Conservation (phyloP, 768 basidiomycete genomes). For the Pleurotus citrinopileatus region DNA sequence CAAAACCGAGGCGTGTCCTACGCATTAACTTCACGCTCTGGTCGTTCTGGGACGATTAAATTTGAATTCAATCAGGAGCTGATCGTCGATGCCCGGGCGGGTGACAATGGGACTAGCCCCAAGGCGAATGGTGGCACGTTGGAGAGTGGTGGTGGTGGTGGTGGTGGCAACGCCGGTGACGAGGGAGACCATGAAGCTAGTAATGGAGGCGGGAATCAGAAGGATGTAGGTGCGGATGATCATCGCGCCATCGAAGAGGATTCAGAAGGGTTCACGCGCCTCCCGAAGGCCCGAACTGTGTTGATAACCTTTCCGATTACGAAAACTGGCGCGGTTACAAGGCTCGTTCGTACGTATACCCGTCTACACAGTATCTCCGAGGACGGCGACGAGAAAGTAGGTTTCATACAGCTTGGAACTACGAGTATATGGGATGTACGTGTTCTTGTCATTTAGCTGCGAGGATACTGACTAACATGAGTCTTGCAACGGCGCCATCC, state of each 20-base stretch:
- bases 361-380: constrained; percentile 28
- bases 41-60: constrained; percentile 43
- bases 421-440: constrained; percentile 63
- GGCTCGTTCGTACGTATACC: constrained; percentile 44
- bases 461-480: neutral
- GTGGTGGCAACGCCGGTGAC: neutral
- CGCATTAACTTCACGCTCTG: constrained; percentile 55
- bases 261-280: constrained; percentile 34
- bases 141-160: neutral
- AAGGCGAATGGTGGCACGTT: neutral
- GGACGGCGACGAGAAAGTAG: constrained; percentile 16
- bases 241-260: constrained; percentile 25
- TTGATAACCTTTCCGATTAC: constrained; percentile 56
- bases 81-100: neutral
- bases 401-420: constrained; percentile 62
- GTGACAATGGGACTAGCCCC: neutral
- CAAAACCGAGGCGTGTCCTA: constrained; percentile 32
- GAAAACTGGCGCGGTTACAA: constrained; percentile 40
- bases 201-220: constrained; percentile 3
- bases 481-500: no score
- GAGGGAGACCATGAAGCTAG: neutral
- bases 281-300: constrained; percentile 54
- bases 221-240: neutral
- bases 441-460: constrained; percentile 3
- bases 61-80: constrained; percentile 56